Base-by-base conservation (phyloP, 352 stramenopile genomes). In the Globisporangium sylvaticum region DNA sequence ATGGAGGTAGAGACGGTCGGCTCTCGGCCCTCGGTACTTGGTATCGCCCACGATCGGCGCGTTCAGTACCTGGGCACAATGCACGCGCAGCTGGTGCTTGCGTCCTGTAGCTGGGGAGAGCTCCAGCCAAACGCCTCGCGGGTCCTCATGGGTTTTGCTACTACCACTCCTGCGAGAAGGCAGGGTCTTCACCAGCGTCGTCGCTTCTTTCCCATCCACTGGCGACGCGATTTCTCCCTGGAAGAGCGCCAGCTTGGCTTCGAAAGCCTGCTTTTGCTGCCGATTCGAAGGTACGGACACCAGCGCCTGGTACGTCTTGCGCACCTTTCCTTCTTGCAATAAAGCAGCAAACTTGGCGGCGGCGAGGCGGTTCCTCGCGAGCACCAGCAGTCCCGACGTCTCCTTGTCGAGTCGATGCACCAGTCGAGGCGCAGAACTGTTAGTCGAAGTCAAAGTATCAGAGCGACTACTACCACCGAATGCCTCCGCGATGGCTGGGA, bases 371-470 rank as follows among this genome's bases (percentile, higher is more conserved):
- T 82, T 80, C 24, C 84, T 79, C n/a, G 82, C 84, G 9, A 92
- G 66, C 18, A 92, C 82, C 20, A 92, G 55, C 53, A 90, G 22
- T 1, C 84, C 84, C 2, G 84, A 92, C 18, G 82, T 92, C 27
- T 87, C 76, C 37, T 86, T 90, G 58, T 92, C 84, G 50, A 92
- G 73, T 18, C 84, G 82, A 74, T 92, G 84, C 27, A 92, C 84
- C 29, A 90, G 52, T 24, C 73, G 74, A 6, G 81, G 67, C 32
- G 78, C 14, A 57, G 39, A 48, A 48, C 4, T 22, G n/a, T 14
- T 20, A n/a, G 14, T 20, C 39, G 1, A 48, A 48, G 15, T n/a
- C 18, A 48, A 48, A 48, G 39, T 2, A 4, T 8, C 39, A 9
- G 39, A 48, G 39, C 5, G 15, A 9, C 14, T 20, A 6, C 39